Evolutionary conservation across 2,329 filamentous ascomycete genomes (phyloP).

Genomic region (Colletotrichum gloeosporioides): DNA sequence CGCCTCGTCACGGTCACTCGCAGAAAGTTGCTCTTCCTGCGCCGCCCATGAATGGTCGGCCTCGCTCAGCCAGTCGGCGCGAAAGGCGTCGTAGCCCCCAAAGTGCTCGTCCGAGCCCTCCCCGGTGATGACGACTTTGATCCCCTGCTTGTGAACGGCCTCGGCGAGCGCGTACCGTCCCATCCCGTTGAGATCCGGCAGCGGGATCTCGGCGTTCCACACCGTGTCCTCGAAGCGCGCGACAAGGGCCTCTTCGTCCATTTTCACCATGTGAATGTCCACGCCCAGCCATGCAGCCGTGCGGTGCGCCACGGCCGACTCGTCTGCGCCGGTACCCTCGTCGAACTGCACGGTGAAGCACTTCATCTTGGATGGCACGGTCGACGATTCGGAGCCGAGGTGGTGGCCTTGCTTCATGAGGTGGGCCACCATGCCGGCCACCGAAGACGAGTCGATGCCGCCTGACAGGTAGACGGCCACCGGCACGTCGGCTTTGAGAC

Average conservation of each 20-base stretch:
- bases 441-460: conserved; percentile 60
- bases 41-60: conserved; percentile 18
- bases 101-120: conserved; percentile 61
- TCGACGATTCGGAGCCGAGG: not conserved
- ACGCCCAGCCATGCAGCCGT: conserved; percentile 36
- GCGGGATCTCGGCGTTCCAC: conserved; percentile 29
- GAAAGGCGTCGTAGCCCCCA: conserved; percentile 52
- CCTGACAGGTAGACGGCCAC: conserved; percentile 62
- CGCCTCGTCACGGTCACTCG: not conserved
- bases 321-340: not conserved
- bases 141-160: conserved; percentile 44
- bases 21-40: not conserved
- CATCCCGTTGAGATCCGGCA: not conserved
- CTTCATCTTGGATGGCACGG: conserved; percentile 14
- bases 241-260: conserved; percentile 27
- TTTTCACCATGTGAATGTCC: conserved; percentile 29
- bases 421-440: conserved; percentile 61
- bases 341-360: conserved; percentile 51
- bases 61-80: conserved; percentile 53
- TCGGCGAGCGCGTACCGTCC: not conserved
- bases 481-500: conserved; percentile 61
- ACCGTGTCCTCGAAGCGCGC: conserved; percentile 30
- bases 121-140: conserved; percentile 59
- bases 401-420: conserved; percentile 37
- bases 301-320: conserved; percentile 16